Evolutionary conservation across 2,329 filamentous ascomycete genomes (phyloP).

Genomic region (Waltergamsia citrina): DNA sequence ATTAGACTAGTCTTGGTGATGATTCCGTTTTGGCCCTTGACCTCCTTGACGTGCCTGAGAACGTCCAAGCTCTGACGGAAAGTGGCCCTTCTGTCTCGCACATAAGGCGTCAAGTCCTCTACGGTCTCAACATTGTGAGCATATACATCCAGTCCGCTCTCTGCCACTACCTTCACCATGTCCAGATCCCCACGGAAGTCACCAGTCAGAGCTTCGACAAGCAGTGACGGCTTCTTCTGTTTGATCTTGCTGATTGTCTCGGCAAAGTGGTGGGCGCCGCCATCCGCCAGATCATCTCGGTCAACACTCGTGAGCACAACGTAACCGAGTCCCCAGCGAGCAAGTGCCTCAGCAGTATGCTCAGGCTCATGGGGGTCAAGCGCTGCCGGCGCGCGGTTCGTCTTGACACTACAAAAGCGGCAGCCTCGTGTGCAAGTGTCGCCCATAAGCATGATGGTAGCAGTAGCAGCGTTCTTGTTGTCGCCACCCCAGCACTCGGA

Average conservation of each 20-base stretch:
- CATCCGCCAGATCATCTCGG: conserved; percentile 83
- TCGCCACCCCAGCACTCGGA: conserved; percentile 95
- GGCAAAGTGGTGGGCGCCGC: conserved; percentile 81
- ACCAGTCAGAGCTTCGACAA: conserved; percentile 79
- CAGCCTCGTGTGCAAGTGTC: conserved; percentile 96
- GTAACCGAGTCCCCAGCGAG: conserved; percentile 89
- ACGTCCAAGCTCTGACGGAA: conserved; percentile 81
- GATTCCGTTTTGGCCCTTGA: conserved; percentile 55
- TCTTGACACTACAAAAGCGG: conserved; percentile 96
- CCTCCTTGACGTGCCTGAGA: conserved; percentile 70
- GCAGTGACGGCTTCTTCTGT: conserved; percentile 63
- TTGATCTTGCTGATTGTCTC: conserved; percentile 95
- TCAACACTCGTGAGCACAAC: conserved; percentile 92
- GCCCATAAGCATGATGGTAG: conserved; percentile 99
- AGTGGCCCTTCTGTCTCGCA: conserved; percentile 80
- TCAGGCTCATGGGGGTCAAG: conserved; percentile 95
- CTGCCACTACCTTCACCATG: conserved; percentile 76
- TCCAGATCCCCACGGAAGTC: conserved; percentile 81
- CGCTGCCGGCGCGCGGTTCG: conserved; percentile 61
- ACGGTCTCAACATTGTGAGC: conserved; percentile 97
- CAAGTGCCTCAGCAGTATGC: conserved; percentile 88
- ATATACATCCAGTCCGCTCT: conserved; percentile 87
- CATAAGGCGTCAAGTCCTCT: conserved; percentile 79
- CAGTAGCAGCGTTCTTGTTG: conserved; percentile 82
- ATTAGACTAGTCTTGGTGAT: conserved; percentile 99